These are phyloP conservation scores for Hyphodiscus sp. DNA, from an alignment of 2,329 filamentous ascomycete species.

Conservation along the genomic window DNA sequence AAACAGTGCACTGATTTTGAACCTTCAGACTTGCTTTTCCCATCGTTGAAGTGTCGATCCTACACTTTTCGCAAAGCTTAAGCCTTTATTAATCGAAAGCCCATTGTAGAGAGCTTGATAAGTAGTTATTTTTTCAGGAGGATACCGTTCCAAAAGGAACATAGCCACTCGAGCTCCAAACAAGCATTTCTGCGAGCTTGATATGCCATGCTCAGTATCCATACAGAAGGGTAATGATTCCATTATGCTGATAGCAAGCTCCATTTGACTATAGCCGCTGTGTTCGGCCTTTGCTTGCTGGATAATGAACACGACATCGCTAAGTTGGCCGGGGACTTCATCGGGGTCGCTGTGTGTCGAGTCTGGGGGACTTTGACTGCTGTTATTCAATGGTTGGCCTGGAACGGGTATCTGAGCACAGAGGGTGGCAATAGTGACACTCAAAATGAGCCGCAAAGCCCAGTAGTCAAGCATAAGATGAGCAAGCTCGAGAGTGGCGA, in stretches of 20 bases:
- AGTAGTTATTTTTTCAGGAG: neutral
- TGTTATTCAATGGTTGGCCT: neutral
- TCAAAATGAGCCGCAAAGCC: neutral
- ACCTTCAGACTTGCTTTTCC: neutral
- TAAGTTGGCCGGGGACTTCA: neutral
- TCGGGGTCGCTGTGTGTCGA: neutral
- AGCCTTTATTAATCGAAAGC: neutral
- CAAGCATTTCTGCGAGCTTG: constrained; percentile 2
- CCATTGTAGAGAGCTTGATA: neutral
- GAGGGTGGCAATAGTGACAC: neutral
- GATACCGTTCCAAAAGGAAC: neutral
- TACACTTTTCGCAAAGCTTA: constrained; percentile 2
- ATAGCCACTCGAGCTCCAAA: neutral
- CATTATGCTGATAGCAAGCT: neutral
- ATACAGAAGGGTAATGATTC: neutral
- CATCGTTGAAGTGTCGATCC: neutral
- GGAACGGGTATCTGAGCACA: neutral
- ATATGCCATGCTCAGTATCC: neutral
- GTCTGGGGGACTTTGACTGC: neutral
- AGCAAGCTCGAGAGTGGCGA: neutral
- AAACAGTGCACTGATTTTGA: neutral
- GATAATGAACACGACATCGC: neutral
- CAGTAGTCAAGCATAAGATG: constrained; percentile 2
- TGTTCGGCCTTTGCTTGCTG: neutral
- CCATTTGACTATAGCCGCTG: neutral